Evolutionary conservation across 805 yeast genomes (phyloP).

Genomic region (Sugiyamaella qingdaonensis): DNA sequence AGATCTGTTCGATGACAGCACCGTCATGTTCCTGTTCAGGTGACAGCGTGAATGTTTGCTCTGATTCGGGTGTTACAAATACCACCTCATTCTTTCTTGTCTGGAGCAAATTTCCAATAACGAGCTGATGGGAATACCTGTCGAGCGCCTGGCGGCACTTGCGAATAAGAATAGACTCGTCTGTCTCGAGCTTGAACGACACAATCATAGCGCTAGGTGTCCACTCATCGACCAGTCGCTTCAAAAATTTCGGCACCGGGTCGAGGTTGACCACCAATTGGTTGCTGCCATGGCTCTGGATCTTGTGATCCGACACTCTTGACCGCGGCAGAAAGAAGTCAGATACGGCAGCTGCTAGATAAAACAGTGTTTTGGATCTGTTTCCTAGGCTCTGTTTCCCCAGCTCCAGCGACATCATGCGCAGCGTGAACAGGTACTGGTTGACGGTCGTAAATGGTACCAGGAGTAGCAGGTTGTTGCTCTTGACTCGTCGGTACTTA

Average conservation of each 20-base stretch:
- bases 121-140: slow-evolving; percentile 87
- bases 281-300: slow-evolving; percentile 75
- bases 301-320: slow-evolving; percentile 87
- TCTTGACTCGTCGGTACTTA: slow-evolving; percentile 47
- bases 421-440: slow-evolving; percentile 84
- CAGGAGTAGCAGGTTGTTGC: slow-evolving; percentile 51
- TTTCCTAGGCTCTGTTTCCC: slow-evolving; percentile 32
- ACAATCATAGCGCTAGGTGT: slow-evolving; percentile 93
- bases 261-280: slow-evolving; percentile 80
- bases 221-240: slow-evolving; percentile 87
- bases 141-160: slow-evolving; percentile 78
- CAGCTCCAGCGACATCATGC: slow-evolving; percentile 57
- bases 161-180: slow-evolving; percentile 57
- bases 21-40: slow-evolving; percentile 39
- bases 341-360: slow-evolving; percentile 95
- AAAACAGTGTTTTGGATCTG: slow-evolving; percentile 58
- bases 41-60: slow-evolving; percentile 33
- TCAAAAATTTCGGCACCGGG: slow-evolving; percentile 92
- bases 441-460: slow-evolving; percentile 93
- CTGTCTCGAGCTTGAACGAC: slow-evolving; percentile 92
- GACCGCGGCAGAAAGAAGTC: slow-evolving; percentile 90
- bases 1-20: slow-evolving; percentile 70
- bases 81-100: slow-evolving; percentile 85
- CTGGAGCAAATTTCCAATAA: slow-evolving; percentile 88
- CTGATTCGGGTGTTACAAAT: slow-evolving; percentile 57